Base-by-base conservation (phyloP, 2,329 filamentous ascomycete genomes). In the Didymosphaeria variabile region DNA sequence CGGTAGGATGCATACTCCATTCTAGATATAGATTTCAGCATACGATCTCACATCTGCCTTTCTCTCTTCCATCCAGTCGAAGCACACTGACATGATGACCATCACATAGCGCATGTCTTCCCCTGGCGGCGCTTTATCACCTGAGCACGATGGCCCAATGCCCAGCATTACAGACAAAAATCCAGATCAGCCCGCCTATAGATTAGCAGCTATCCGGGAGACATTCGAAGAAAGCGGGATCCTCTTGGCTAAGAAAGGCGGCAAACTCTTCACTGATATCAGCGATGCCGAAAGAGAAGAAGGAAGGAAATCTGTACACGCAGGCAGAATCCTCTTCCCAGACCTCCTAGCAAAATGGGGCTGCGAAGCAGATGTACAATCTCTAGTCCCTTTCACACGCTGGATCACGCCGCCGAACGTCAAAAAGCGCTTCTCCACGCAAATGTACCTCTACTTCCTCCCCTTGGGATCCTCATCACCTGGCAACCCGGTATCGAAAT, bases 171-270 rank as follows among this genome's bases (percentile, higher is more conserved):
- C 82, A 87, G 31, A 77, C 82, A 0, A 80, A 79, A 10, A 81
- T 70, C 77, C 82, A 12, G 94, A 97, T 74, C 88, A 88, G 0
- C 80, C 83, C 0, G 85, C 88, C 3, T 97, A 97, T 73, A 85
- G 93, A n/a, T 79, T 92, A 38, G 93, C 90, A 6, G 95, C 94
- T 0, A 87, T 98, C 26, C 85, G 95, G 7, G 95, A 98, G 82
- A 93, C 93, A 0, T 98, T 98, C 73, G 95, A 99, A 76, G 95
- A 98, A 80, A 94, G 91, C 66, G 95, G 95, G 0, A 93, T 97
- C 57, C 79, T 98, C 29, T 84, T 98, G 3, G 92, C 92, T 0
- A 82, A 80, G 26, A 80, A 77, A 12, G 82, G 83, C 6, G 85
- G 84, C 0, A 78, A 81, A 21, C 78, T 94, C 55, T 79, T 95